Base-by-base conservation (phyloP, 2,329 filamentous ascomycete genomes). In the Sclerotinia trifoliorum region DNA sequence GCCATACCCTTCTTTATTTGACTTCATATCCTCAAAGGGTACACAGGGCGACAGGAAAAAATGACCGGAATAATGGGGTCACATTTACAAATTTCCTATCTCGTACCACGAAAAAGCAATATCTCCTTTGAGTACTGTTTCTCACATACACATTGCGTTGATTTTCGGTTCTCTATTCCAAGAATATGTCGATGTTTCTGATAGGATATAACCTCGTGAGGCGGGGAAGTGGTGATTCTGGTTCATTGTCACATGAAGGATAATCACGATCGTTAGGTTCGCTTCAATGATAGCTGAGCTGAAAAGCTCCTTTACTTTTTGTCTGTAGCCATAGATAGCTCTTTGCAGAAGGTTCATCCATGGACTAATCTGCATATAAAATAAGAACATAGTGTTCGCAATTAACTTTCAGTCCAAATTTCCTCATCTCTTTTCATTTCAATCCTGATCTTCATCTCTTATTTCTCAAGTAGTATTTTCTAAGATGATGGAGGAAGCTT, bases 401-500 rank as follows among this genome's bases (percentile, higher is more conserved):
- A 35, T 24, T 0, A 24, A 13, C 6, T 32, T 32, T 3, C 6
- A 24, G 21, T 39, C 21, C n/a, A 15, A 5, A 5, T 19, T 11
- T 26, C 2, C 3, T 13, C 1, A 39, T 15, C 6, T 5, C 19
- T 19, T 21, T 35, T 6, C 8, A 3, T n/a, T n/a, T n/a, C n/a
- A n/a, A 32, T 3, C 21, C 2, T 39, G 44, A 26, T 11, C 10
- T 0, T 24, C 17, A 6, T 15, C 26, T 49, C 8, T 5, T 1
- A 17, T 10, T 6, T 17, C n/a, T 0, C 13, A 26, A 32, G 6
- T 6, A 24, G 1, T 19, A 0, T 19, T 24, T 2, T n/a, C 11
- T 5, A 3, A 17, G 3, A 17, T 35, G 8, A 2, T 35, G 5
- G 0, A 11, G 4, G 15, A 39, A 49, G 3, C 0, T 24, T n/a